Conservation (phyloP, 2,329 filamentous ascomycete species). For the Penicillium sp. region DNA sequence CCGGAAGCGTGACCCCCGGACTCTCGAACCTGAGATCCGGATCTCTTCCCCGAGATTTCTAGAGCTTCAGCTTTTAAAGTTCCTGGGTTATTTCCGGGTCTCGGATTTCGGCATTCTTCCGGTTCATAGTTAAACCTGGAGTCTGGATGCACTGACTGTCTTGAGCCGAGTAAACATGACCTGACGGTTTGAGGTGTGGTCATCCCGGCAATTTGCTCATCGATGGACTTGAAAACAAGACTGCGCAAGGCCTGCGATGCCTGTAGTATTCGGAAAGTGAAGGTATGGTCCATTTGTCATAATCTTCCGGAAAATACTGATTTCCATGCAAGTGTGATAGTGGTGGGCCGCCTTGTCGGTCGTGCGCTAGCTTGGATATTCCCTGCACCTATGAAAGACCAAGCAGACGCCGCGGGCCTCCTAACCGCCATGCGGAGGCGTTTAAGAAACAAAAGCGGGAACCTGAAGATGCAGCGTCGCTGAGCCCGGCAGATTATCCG, state of each 20-base stretch:
- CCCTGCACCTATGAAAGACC: slow-evolving; percentile 67
- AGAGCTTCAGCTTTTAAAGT: neutral
- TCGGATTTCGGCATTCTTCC: neutral
- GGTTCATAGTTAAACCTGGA: neutral
- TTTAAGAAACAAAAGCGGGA: slow-evolving; percentile 62
- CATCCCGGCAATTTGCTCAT: slow-evolving; percentile 19
- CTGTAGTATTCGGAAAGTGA: slow-evolving; percentile 55
- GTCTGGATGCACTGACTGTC: slow-evolving; percentile 13
- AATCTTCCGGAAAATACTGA: slow-evolving; percentile 6
- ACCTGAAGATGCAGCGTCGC: slow-evolving; percentile 35
- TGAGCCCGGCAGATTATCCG: slow-evolving; percentile 42
- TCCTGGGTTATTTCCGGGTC: neutral
- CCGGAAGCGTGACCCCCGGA: neutral
- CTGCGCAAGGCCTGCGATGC: slow-evolving; percentile 55
- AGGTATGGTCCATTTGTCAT: slow-evolving; percentile 38
- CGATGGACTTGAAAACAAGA: slow-evolving; percentile 43
- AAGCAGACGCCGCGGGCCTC: slow-evolving; percentile 63
- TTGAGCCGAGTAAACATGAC: slow-evolving; percentile 17
- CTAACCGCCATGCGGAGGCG: slow-evolving; percentile 66
- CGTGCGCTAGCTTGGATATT: slow-evolving; percentile 64
- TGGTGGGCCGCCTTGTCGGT: slow-evolving; percentile 64
- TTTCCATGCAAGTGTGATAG: slow-evolving; percentile 59
- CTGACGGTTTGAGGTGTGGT: slow-evolving; percentile 23
- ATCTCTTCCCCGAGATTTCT: neutral
- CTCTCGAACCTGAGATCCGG: neutral